Evolutionary conservation across 225 moss, liverwort and hornwort species (phyloP), one percentile per base, ranked within the genome.

Genomic region (Polytrichum formosum): DNA sequence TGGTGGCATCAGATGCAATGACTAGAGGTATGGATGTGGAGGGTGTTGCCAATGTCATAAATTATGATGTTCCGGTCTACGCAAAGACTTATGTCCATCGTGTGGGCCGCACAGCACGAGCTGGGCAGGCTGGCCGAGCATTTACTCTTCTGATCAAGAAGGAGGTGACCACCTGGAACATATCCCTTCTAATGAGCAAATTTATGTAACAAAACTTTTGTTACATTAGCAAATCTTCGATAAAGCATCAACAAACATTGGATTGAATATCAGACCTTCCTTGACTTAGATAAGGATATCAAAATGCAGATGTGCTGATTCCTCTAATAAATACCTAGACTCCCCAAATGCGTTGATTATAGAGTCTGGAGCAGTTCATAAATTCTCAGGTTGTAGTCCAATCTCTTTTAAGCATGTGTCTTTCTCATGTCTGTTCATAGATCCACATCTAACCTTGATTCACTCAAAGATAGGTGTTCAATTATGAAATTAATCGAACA

Each of bases 21-120:
- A 98, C 98, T 71, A 84, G 94, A 73, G 98, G 98, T 65, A 98
- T 98, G 98, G 94, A 98, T 74, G 98, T 98, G 61, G 98, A 98
- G 74, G 94, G 98, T 33, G 92, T 98, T 66, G 91, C 82, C 21
- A 94, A 94, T 73, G 98, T 98, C 28, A 83, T 98, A 27, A 98
- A 98, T 75, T 98, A 85, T 46, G 98, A 98, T 80, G 90, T 98
- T 76, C 98, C 98, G 58, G 94, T 98, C 10, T 98, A 98, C 73
- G 94, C 93, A 56, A 98, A 98, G 85, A 98, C 98, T 0, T 98
- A 98, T 72, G 94, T 98, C 4, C 98, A 98, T 81, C 98, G 98
- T 66, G 94, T 98, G 53, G 98, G 98, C 54, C 94, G 98, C 23
- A 98, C 98, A 75, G 98, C 98, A 56, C 85, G 98, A 56, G 98